phyloP scores from a whole-genome alignment of 2,329 filamentous ascomycete genomes.

The Zasmidium cellare region DNA sequence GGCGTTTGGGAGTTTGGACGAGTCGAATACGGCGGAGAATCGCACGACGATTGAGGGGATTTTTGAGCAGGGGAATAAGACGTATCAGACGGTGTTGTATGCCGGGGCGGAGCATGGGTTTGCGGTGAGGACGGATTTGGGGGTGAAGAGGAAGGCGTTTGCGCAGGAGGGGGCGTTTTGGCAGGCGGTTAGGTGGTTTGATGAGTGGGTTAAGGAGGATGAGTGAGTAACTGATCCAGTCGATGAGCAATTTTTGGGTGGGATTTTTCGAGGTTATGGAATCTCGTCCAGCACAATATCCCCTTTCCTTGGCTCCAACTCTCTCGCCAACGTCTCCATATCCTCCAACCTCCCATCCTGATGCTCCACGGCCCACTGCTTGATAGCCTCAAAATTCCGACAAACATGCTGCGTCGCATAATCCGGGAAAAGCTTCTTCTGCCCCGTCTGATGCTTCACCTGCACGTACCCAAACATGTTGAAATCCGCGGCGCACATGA shows the following conservation, averaged over 20 bases:
- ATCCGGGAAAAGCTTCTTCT: slow-evolving; percentile 44
- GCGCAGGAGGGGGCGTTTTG: slow-evolving; percentile 37
- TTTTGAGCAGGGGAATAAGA: slow-evolving; percentile 29
- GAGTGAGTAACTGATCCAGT: neutral
- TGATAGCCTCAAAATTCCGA: slow-evolving; percentile 56
- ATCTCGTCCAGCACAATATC: neutral
- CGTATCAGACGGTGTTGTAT: slow-evolving; percentile 36
- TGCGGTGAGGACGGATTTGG: slow-evolving; percentile 34
- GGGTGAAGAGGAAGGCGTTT: slow-evolving; percentile 30
- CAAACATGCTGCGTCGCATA: slow-evolving; percentile 63
- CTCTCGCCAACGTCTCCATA: neutral
- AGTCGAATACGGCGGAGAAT: slow-evolving; percentile 21
- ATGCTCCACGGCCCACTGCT: slow-evolving; percentile 54
- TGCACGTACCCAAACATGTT: slow-evolving; percentile 63
- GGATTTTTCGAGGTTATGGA: no score
- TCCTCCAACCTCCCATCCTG: slow-evolving; percentile 38
- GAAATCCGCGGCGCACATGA: slow-evolving; percentile 64
- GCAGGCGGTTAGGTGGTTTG: slow-evolving; percentile 38
- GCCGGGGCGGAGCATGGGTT: slow-evolving; percentile 37
- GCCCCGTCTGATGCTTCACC: slow-evolving; percentile 41
- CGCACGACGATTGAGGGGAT: slow-evolving; percentile 29
- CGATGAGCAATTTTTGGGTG: neutral
- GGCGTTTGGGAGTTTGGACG: slow-evolving; percentile 36
- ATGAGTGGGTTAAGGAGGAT: slow-evolving; percentile 32
- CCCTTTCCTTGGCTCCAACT: neutral